These are phyloP conservation scores for Cystobasidium slooffiae DNA, from an alignment of 1,284 basidiomycete genomes.

Conservation along the genomic window DNA sequence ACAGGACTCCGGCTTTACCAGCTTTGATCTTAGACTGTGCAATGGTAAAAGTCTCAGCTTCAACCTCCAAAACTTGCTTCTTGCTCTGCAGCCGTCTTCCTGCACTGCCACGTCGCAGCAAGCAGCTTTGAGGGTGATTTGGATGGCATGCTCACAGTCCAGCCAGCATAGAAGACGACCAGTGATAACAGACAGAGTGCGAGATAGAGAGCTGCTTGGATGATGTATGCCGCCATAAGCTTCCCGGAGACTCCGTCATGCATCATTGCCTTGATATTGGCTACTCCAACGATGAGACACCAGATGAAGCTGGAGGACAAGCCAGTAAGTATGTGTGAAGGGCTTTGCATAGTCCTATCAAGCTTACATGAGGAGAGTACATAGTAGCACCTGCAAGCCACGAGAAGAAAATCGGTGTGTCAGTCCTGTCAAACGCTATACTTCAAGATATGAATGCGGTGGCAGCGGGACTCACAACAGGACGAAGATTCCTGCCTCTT, in stretches of 20 bases:
- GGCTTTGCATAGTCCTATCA: neutral
- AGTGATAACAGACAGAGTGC: conserved; percentile 13
- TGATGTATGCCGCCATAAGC: conserved; percentile 29
- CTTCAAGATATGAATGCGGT: too few species aligned
- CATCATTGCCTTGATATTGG: conserved; percentile 5
- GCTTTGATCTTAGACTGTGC: conserved; percentile 3
- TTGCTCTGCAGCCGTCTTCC: too few species aligned
- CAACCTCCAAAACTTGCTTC: too few species aligned
- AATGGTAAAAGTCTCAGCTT: neutral
- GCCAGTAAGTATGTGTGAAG: neutral
- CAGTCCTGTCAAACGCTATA: neutral
- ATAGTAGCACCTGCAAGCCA: conserved; percentile 15
- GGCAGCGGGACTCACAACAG: neutral
- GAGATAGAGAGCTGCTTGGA: conserved; percentile 31
- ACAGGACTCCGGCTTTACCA: conserved; percentile 7
- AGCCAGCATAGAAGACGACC: conserved; percentile 33
- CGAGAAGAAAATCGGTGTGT: neutral
- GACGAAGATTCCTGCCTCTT: conserved; percentile 16
- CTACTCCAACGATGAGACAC: conserved; percentile 20
- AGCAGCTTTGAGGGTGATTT: neutral
- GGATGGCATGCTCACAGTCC: neutral
- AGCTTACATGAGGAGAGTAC: conserved; percentile 3
- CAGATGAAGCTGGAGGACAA: conserved; percentile 31
- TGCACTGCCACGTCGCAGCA: too few species aligned
- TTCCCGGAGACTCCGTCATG: conserved; percentile 20